Evolutionary conservation across 139 green algal species (phyloP), one percentile per base, ranked within the genome.

Genomic region (Haematococcus sp.): DNA sequence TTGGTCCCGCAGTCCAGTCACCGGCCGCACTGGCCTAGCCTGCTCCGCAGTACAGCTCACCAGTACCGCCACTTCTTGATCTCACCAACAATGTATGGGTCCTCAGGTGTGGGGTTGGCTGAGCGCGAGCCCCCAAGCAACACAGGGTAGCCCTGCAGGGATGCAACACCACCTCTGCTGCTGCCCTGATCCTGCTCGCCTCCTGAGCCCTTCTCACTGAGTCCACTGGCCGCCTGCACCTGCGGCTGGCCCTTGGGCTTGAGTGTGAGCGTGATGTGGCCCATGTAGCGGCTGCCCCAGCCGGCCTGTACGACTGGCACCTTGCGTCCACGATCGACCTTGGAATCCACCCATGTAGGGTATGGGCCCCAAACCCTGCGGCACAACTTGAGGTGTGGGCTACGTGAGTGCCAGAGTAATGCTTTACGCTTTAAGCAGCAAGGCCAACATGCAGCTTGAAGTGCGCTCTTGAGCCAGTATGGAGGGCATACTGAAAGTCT

Each of bases 231-330:
- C 40, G 40, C 40, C 11, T 49, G 40, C 40, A 49, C 40, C 7
- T 11, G 40, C 40, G 40, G 40, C 40, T 49, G 40, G 7, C 40
- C 40, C 11, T 25, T 56, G 15, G 31, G 52, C 32, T 74, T 54
- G 22, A 77, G 76, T 2, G 20, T 35, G 31, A 82, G 63, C 31
- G 52, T 63, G 40, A 78, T 43, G 27, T 44, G 25, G 4, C 76
- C 76, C 63, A 78, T 67, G 44, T 76, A 78, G 23, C 69, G 46
- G n/a, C 64, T 72, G 23, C 66, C 77, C 77, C 77, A 83, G 27
- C 60, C 65, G 1, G 72, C 77, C 35, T 83, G 77, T 15, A 79
- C 70, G 30, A 83, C 71, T 19, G 66, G 77, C 25, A 83, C 68
- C 0, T 78, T 63, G 4, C 32, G 22, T 49, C 40, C 40, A 40